Evolutionary conservation across 306 rosid species (phyloP).

Genomic region (Amphicarpaea edgeworthii): DNA sequence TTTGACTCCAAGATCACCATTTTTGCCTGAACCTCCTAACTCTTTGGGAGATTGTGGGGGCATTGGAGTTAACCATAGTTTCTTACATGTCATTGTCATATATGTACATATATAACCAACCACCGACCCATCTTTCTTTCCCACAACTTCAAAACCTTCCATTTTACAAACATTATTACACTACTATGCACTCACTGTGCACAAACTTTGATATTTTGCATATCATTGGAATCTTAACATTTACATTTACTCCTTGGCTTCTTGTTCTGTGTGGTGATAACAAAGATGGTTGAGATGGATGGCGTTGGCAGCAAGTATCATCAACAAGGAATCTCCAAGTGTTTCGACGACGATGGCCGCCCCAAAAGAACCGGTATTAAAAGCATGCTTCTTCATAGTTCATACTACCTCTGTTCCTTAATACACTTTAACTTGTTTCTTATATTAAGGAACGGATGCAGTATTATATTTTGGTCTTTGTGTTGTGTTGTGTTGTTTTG

Average conservation of each 20-base stretch:
- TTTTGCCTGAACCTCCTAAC: constrained; percentile 45
- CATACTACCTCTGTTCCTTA: no score
- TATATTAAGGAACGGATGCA: no score
- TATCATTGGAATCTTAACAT: background rate
- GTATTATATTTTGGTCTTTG: background rate
- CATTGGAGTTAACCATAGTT: background rate
- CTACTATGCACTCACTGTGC: background rate
- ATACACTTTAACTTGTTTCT: no score
- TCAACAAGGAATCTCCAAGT: constrained; percentile 65
- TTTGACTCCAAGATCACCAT: constrained; percentile 35
- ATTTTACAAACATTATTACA: no score
- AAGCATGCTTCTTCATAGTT: background rate
- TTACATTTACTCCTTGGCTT: background rate
- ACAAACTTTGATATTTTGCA: constrained; percentile 1
- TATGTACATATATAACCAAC: background rate
- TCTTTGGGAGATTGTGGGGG: constrained; percentile 26
- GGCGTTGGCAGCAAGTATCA: constrained; percentile 40
- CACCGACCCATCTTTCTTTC: constrained; percentile 1
- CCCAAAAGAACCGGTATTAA: constrained; percentile 75
- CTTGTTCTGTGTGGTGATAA: constrained; percentile 23
- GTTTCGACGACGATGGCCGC: constrained; percentile 87
- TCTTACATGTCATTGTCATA: background rate
- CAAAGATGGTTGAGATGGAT: constrained; percentile 62
- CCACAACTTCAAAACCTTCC: background rate
- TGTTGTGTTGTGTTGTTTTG: constrained; percentile 18